phyloP scores from a whole-genome alignment of 2,329 filamentous ascomycete genomes.

The Cordyceps militaris region DNA sequence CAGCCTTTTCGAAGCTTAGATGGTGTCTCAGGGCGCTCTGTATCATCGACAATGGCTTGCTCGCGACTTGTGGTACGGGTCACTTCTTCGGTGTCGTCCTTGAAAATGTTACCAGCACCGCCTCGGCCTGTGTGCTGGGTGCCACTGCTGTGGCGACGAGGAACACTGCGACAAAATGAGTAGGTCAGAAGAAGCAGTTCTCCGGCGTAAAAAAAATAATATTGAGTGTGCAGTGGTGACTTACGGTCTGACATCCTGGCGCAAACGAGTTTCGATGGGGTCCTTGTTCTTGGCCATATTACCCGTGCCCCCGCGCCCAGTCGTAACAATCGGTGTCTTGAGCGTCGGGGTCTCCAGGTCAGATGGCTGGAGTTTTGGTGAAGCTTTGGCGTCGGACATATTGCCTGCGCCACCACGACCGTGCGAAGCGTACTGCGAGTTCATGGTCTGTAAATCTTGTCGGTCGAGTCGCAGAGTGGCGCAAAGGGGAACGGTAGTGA shows the following conservation, averaged over 20 bases:
- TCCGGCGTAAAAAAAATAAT: neutral
- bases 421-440: constrained; percentile 48
- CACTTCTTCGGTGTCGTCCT: constrained; percentile 28
- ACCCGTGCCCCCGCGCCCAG: constrained; percentile 78
- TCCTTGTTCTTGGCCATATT: constrained; percentile 78
- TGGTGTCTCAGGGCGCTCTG: constrained; percentile 17
- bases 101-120: constrained; percentile 65
- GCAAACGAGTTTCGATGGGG: constrained; percentile 63
- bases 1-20: constrained; percentile 31
- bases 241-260: constrained; percentile 75
- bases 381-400: constrained; percentile 46
- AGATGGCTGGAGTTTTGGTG: constrained; percentile 45
- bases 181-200: constrained; percentile 13
- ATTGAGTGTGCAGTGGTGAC: constrained; percentile 28
- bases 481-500: neutral
- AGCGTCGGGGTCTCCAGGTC: constrained; percentile 78
- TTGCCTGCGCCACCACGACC: constrained; percentile 76
- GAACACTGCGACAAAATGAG: constrained; percentile 31
- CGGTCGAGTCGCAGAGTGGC: neutral
- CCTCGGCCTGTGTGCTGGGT: constrained; percentile 65
- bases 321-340: constrained; percentile 79
- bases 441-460: constrained; percentile 27
- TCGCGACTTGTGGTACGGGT: constrained; percentile 27
- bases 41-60: constrained; percentile 24
- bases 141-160: constrained; percentile 49